These are phyloP conservation scores for Capsicum baccatum DNA, from an alignment of 257 asterid genomes.

Conservation along the genomic window DNA sequence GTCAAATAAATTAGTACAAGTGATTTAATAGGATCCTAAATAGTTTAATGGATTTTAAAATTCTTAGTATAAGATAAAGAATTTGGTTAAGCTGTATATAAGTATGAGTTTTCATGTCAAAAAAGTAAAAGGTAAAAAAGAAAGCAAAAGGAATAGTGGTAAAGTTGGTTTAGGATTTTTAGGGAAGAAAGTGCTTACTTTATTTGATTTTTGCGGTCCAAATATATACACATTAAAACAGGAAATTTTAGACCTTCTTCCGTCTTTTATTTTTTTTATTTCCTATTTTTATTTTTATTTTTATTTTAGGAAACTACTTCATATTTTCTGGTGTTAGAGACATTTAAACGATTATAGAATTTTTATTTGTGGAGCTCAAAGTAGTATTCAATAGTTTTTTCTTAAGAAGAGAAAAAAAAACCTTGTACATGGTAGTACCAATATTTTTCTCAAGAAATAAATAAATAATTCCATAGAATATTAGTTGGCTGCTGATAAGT, in stretches of 20 bases:
- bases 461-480: background rate
- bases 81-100: background rate
- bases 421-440: background rate
- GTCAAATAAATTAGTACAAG: no score
- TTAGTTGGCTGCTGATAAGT: background rate
- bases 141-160: conserved; percentile 11
- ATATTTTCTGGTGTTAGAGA: background rate
- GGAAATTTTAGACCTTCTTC: conserved; percentile 16
- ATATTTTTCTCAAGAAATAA: background rate
- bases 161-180: background rate
- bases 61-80: background rate
- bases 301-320: no score
- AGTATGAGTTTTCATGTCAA: background rate
- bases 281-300: background rate
- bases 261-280: background rate
- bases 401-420: background rate
- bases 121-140: background rate
- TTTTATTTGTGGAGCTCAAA: background rate
- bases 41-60: background rate
- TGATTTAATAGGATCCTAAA: background rate
- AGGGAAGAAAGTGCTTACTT: background rate
- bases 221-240: background rate
- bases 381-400: background rate
- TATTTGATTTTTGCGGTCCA: conserved; percentile 17
- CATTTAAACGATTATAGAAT: background rate